Evolutionary conservation across 257 asterid genomes (phyloP).

Genomic region (Vinca minor): DNA sequence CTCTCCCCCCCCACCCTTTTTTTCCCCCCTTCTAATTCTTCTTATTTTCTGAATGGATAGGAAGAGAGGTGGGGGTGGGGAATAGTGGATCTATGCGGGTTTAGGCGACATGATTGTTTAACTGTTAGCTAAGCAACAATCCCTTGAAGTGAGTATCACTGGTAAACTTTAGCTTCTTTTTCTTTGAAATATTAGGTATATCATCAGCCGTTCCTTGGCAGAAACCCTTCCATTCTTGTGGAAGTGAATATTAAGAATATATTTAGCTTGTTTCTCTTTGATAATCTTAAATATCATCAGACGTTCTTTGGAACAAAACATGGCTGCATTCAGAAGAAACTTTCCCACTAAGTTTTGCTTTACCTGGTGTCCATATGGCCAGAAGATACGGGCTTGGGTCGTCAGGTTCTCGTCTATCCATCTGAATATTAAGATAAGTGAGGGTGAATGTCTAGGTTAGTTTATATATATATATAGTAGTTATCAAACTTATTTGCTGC

Average conservation of each 20-base stretch:
- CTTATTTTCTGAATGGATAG: too few species aligned
- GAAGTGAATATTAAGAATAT: background rate
- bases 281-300: background rate
- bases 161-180: background rate
- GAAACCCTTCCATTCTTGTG: background rate
- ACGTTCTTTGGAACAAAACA: background rate
- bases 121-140: too few species aligned
- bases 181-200: background rate
- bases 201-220: background rate
- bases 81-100: too few species aligned
- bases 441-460: too few species aligned
- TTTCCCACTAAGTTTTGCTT: background rate
- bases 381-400: slow-evolving; percentile 97
- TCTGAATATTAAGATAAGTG: slow-evolving; percentile 31
- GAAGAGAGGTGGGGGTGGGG: too few species aligned
- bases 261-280: slow-evolving; percentile 2
- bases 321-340: background rate
- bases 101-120: too few species aligned
- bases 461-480: too few species aligned
- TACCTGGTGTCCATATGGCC: slow-evolving; percentile 98
- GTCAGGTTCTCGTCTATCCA: slow-evolving; percentile 87
- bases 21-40: too few species aligned
- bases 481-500: slow-evolving; percentile 15
- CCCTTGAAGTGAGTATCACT: too few species aligned
- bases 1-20: too few species aligned